Base-by-base conservation (phyloP, 192 early-diverging fungal species). In the Geranomyces michiganensis region DNA sequence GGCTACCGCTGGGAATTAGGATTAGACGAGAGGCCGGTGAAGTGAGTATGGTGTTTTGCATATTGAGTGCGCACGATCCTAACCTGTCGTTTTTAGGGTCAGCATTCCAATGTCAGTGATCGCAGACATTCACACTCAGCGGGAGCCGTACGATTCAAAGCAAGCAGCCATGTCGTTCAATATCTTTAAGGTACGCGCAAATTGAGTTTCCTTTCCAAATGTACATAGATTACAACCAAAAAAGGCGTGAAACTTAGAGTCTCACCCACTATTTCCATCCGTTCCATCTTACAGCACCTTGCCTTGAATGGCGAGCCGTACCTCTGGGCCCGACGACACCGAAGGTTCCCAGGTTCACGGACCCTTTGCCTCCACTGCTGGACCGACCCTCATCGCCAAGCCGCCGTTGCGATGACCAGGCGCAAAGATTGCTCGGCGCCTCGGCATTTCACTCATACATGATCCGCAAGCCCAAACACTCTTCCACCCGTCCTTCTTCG, bases 401-500 rank as follows among this genome's bases (percentile, higher is more conserved):
- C 36, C 10, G 36, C 36, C 36, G 36, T 41, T 10, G 36, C 36
- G 5, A 10, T 10, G 36, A 10, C 36, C 36, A 41, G 36, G 36
- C 36, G 36, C 36, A 41, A 41, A 41, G 36, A 10, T 41, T 3
- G 36, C 10, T 3, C 36, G 36, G 36, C 51, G 19, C 51, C 51
- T 53, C 51, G n/a, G 17, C 58, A 8, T 8, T 33, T 68, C 48
- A 68, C 53, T 56, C 66, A 51, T 83, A 86, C 24, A 44, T 41
- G 5, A 79, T 72, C 2, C 70, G 71, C 24, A 86, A 70, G 2
- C 75, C 17, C 53, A 86, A 68, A 60, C 85, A 86, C 60, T 86
- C 85, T 44, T 84, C 85, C 15, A 82, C 74, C 43, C 70, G 31
- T 41, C 84, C 82, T 12, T 71, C 30, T 29, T 86, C 85, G 65